Conservation (phyloP, 805 yeast genomes). For the Alloascoidea hylecoeti region DNA sequence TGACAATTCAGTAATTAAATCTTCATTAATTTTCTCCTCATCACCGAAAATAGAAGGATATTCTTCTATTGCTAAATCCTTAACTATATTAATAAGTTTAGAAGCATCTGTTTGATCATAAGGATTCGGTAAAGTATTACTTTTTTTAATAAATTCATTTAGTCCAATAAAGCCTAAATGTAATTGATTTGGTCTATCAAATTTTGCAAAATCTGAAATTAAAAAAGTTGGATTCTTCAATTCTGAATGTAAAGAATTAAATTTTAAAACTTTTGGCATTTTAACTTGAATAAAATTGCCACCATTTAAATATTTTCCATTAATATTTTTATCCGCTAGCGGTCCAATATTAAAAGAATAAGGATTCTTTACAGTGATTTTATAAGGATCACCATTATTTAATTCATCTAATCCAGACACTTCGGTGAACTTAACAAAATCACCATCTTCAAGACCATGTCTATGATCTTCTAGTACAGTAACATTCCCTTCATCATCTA, state of each 20-base stretch:
- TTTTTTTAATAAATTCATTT: constrained; percentile 54
- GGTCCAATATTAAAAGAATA: constrained; percentile 67
- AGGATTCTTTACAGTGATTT: constrained; percentile 87
- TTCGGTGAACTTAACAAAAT: constrained; percentile 75
- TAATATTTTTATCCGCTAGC: constrained; percentile 31
- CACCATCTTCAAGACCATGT: constrained; percentile 91
- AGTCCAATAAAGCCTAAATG: constrained; percentile 90
- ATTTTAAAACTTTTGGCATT: constrained; percentile 52
- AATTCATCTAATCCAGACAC: constrained; percentile 65
- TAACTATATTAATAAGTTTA: constrained; percentile 45
- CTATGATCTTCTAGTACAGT: constrained; percentile 84
- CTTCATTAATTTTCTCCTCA: constrained; percentile 41
- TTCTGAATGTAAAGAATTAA: constrained; percentile 51
- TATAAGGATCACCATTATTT: constrained; percentile 60
- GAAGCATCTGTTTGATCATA: constrained; percentile 60
- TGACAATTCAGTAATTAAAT: constrained; percentile 56
- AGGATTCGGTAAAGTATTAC: constrained; percentile 64
- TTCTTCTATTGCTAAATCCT: constrained; percentile 40
- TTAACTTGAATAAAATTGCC: constrained; percentile 91
- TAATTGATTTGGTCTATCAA: constrained; percentile 81
- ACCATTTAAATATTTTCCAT: constrained; percentile 66
- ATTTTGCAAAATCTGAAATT: constrained; percentile 83
- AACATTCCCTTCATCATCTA: constrained; percentile 82
- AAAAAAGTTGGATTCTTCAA: constrained; percentile 66
- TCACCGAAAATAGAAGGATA: constrained; percentile 43